Conservation (phyloP, 331 rosid species). For the Acacia concinna region DNA sequence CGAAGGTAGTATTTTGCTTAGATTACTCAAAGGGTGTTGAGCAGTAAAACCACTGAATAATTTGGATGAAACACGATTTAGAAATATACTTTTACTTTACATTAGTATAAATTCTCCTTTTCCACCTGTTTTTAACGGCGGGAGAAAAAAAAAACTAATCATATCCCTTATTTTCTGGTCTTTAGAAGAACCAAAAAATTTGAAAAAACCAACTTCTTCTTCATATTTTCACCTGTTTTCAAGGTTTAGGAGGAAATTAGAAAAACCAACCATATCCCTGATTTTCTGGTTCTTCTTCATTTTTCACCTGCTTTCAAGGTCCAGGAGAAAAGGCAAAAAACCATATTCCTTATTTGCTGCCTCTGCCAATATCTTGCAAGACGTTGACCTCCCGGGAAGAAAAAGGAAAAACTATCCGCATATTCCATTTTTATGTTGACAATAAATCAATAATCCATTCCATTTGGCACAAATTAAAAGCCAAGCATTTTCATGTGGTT, state of each 20-base stretch:
- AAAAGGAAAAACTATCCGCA: neutral
- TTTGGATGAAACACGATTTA: too few species aligned
- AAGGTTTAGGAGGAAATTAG: neutral
- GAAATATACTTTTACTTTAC: neutral
- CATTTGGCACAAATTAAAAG: neutral
- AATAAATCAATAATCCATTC: neutral
- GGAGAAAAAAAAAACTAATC: neutral
- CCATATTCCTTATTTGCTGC: neutral
- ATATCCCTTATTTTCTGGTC: neutral
- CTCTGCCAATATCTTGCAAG: neutral
- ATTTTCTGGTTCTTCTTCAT: neutral
- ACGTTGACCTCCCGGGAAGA: neutral
- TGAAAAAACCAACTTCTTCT: too few species aligned
- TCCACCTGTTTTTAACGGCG: neutral
- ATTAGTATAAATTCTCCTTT: neutral
- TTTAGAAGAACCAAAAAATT: too few species aligned
- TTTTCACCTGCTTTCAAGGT: neutral
- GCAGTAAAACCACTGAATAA: too few species aligned
- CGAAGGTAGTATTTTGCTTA: too few species aligned
- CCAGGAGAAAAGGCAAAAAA: neutral
- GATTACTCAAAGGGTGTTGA: too few species aligned
- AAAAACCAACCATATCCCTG: neutral
- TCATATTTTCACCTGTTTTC: neutral
- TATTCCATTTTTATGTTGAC: neutral
- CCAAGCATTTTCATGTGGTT: neutral